Evolutionary conservation across 345 rosid species (phyloP), one percentile per base, ranked within the genome.

Genomic region (Chamaenerion angustifolium): DNA sequence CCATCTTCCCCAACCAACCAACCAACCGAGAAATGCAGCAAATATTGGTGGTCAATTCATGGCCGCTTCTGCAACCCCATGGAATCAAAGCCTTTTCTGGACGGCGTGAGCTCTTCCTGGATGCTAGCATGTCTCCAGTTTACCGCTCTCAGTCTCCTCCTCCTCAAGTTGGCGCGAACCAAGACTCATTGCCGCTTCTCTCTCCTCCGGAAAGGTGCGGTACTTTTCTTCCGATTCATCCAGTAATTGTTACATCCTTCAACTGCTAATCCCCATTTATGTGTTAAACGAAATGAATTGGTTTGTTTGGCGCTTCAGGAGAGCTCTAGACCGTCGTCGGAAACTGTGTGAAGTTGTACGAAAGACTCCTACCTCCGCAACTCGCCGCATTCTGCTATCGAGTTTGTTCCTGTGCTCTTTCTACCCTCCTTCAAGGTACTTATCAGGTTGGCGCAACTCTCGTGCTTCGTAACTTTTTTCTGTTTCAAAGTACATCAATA

Each of bases 391-490:
- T 64, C 49, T 86, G 52, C 63, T 86, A 16, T 64, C 92, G 37
- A 80, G 89, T 67, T 23, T 75, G 16, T 56, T 74, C 73, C 23
- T 84, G 76, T 69, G 60, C 58, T 54, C 80, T 46, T 67, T 74
- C 61, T 70, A 51, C 74, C 54, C 70, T 54, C 92, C 94, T 78
- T 75, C 94, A 76, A 83, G 95, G 95, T 86, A 90, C 73, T 77
- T 76, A 69, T 72, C 92, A 90, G 98, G 98, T 90, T 67, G 60
- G 95, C 81, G 66, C 67, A 52, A 63, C 71, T 72, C 59, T 56
- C 80, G 65, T 52, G 61, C 43, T 68, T 45, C 37, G 27, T 31
- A 31, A 15, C 40, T 49, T 49, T 54, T n/a, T 50, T 18, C 15
- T 8, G 37, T 42, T 21, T 19, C n/a, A 23, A 57, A 14, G 25